These are phyloP conservation scores for Backusella luteola DNA, from an alignment of 192 early-diverging fungal species.

Conservation along the genomic window DNA sequence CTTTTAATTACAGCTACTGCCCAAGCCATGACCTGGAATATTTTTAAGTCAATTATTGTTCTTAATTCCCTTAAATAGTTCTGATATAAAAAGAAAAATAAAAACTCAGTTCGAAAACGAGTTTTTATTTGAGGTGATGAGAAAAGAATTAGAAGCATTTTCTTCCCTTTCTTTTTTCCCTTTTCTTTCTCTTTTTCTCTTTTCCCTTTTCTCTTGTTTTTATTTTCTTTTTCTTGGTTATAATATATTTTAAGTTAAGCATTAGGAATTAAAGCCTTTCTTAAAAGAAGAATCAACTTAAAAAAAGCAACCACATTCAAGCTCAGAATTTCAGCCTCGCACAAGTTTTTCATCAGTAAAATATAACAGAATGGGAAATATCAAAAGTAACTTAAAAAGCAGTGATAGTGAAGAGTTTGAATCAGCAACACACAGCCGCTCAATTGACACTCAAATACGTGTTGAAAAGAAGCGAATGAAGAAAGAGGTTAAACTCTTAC, in stretches of 20 bases:
- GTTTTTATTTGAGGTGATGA: neutral
- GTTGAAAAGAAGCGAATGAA: slow-evolving; percentile 32
- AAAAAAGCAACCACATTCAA: neutral
- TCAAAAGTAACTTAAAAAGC: neutral
- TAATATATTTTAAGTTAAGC: neutral
- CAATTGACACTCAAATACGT: slow-evolving; percentile 34
- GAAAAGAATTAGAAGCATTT: neutral
- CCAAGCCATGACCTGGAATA: neutral
- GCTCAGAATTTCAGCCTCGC: neutral
- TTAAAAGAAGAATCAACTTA: neutral
- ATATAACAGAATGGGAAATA: slow-evolving; percentile 18
- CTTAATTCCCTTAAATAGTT: neutral
- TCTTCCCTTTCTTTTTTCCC: neutral
- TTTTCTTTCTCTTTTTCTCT: neutral
- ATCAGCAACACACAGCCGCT: slow-evolving; percentile 8
- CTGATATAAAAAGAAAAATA: neutral
- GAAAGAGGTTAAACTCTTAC: slow-evolving; percentile 36
- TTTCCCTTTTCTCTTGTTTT: neutral
- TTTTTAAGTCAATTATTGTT: neutral
- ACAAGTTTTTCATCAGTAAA: neutral
- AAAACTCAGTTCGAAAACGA: neutral
- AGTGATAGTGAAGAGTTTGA: neutral
- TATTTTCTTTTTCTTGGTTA: neutral
- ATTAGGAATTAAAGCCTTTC: neutral
- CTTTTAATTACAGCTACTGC: neutral